These are phyloP conservation scores for Punica granatum DNA, from an alignment of 345 rosid species.

Conservation along the genomic window DNA sequence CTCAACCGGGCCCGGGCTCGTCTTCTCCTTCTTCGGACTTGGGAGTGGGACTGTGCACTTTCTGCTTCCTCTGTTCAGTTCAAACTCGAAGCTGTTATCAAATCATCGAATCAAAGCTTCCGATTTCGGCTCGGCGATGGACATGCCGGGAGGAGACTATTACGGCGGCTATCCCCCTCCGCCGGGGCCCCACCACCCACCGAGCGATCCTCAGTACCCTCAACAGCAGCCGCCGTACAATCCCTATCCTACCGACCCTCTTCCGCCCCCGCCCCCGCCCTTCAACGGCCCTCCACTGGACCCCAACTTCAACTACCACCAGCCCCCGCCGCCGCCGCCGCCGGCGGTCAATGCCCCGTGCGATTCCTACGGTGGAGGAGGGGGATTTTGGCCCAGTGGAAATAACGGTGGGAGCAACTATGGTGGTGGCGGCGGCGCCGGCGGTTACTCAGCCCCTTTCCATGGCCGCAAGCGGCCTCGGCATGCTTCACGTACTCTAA, in stretches of 20 bases:
- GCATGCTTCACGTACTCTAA: not conserved
- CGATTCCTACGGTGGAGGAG: conserved; percentile 5
- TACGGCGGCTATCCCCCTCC: conserved; percentile 20
- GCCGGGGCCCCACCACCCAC: conserved; percentile 4
- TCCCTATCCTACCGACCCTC: conserved; percentile 22
- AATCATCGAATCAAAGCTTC: not conserved
- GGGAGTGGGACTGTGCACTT: too few relatives aligned
- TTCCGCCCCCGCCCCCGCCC: not conserved
- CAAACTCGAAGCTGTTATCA: not conserved
- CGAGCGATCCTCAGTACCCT: conserved; percentile 21
- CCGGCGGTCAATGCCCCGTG: not conserved
- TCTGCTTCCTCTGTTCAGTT: not conserved
- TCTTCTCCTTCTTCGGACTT: too few relatives aligned
- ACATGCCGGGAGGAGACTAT: conserved; percentile 19
- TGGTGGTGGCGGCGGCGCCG: not conserved
- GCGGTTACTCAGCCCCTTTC: conserved; percentile 4
- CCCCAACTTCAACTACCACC: conserved; percentile 1
- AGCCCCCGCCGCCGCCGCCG: not conserved
- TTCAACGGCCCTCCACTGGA: conserved; percentile 5
- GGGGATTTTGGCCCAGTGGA: conserved; percentile 3
- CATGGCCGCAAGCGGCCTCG: conserved; percentile 8
- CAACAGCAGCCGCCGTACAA: conserved; percentile 12
- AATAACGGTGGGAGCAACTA: conserved; percentile 4
- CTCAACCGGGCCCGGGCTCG: too few relatives aligned
- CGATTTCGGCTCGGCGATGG: conserved; percentile 19